Evolutionary conservation across 2,329 filamentous ascomycete genomes (phyloP), one percentile per base, ranked within the genome.

Genomic region (Sclerotinia trifoliorum): DNA sequence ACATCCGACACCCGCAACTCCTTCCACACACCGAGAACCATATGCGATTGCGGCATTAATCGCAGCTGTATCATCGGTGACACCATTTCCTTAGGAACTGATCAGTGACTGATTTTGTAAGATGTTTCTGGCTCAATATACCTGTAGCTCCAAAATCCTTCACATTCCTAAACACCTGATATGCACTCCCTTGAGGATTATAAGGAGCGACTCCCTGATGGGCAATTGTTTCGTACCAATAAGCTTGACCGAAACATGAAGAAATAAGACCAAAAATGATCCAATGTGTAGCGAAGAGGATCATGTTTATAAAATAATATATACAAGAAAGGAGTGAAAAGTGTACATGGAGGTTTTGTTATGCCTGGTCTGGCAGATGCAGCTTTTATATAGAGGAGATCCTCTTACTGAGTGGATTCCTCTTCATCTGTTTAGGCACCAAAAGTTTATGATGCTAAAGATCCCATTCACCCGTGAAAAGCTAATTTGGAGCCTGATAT

Each of bases 41-140:
- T 54, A 39, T 17, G 55, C 67, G 5, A 75, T 73, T 11, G 73
- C 74, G 35, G 81, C 79, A 81, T 97, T 96, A 84, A 97, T 96
- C 69, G 93, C 92, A 1, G 80, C 70, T 0, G 93, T 96, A 77
- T 97, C 93, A 77, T 97, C 94, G 19, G 89, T 90, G 0, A 81
- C 79, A 17, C 88, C 73, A 74, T 90, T 86, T 49, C 73, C 71
- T 73, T 52, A 19, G 87, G 81, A 96, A 92, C 71, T 7, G 21
- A 97, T 90, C 60, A 97, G 86, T 55, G 89, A 92, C 82, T 96
- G 94, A 2, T 19, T 3, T 63, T 26, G 32, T 21, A 13, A n/a
- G 54, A 6, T 6, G 55, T 15, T 44, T 21, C 2, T 3, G 8
- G 17, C 39, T 42, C n/a, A 42, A 7, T 44, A 21, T 61, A 72